phyloP scores from a whole-genome alignment of 2,329 filamentous ascomycete species.

The Huntiella moniliformis region DNA sequence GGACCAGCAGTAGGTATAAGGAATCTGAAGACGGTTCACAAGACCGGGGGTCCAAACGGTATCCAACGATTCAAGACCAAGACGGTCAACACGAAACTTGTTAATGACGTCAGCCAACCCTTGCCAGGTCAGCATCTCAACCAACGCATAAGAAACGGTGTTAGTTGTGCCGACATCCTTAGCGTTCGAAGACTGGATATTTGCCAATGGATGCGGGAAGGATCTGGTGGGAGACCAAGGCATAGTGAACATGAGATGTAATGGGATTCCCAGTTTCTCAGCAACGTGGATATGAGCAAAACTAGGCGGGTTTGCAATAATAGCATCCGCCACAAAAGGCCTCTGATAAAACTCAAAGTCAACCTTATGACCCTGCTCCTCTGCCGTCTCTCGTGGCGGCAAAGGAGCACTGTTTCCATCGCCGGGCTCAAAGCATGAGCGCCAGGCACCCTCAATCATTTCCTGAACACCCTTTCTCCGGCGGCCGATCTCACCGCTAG shows the following conservation, averaged over 20 bases:
- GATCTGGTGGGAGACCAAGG: slow-evolving; percentile 74
- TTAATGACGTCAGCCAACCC: slow-evolving; percentile 84
- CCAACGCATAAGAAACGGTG: slow-evolving; percentile 64
- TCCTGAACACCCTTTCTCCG: slow-evolving; percentile 56
- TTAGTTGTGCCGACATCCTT: slow-evolving; percentile 62
- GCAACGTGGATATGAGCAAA: slow-evolving; percentile 61
- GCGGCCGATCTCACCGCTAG: slow-evolving; percentile 58
- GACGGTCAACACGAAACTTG: slow-evolving; percentile 53
- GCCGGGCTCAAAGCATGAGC: slow-evolving; percentile 64
- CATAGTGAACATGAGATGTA: slow-evolving; percentile 93
- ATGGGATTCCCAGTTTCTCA: slow-evolving; percentile 53
- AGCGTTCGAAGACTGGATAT: slow-evolving; percentile 51
- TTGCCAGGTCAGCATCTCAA: slow-evolving; percentile 89
- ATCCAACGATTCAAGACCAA: slow-evolving; percentile 61
- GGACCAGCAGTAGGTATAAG: slow-evolving; percentile 87
- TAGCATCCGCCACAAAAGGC: slow-evolving; percentile 69
- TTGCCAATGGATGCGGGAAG: slow-evolving; percentile 73
- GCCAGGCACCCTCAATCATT: slow-evolving; percentile 73
- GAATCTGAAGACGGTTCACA: slow-evolving; percentile 54
- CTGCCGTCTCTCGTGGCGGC: slow-evolving; percentile 27
- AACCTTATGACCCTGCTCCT: slow-evolving; percentile 14
- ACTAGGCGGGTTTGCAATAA: slow-evolving; percentile 61
- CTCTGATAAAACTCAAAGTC: slow-evolving; percentile 22
- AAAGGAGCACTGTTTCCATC: slow-evolving; percentile 38
- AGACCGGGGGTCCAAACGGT: slow-evolving; percentile 70